Percentiles rank a stretch among this genome's conserved stretches.
Conservation (phyloP, 352 stramenopile species). For the Phytophthora vignae region DNA sequence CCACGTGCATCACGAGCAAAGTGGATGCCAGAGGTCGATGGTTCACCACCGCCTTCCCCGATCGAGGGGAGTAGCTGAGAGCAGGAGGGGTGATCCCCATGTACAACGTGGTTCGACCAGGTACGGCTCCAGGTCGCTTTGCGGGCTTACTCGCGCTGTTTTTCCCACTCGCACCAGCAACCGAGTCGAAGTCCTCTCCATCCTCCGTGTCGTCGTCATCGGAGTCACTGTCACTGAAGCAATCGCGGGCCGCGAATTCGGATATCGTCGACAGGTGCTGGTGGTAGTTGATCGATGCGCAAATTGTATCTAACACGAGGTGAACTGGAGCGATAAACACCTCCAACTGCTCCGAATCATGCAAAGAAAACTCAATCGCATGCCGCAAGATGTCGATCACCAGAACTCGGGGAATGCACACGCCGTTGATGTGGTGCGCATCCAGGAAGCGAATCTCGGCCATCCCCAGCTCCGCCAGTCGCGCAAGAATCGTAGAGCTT, state of each 20-base stretch:
- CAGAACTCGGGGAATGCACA: slow-evolving; percentile 56
- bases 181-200: slow-evolving; percentile 18
- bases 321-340: slow-evolving; percentile 61
- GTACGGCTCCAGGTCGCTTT: slow-evolving; percentile 16
- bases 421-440: slow-evolving; percentile 52
- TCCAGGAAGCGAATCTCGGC: slow-evolving; percentile 76
- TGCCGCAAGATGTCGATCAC: slow-evolving; percentile 68
- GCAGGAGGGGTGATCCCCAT: slow-evolving; percentile 25
- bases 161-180: slow-evolving; percentile 13
- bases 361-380: slow-evolving; percentile 60
- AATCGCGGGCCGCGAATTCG: slow-evolving; percentile 74
- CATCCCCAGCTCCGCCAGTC: slow-evolving; percentile 63
- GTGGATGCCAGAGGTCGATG: slow-evolving; percentile 67
- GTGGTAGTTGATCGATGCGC: slow-evolving; percentile 79
- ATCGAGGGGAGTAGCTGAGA: slow-evolving; percentile 51
- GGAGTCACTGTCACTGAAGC: slow-evolving; percentile 81
- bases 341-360: slow-evolving; percentile 49
- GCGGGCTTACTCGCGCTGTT: slow-evolving; percentile 24
- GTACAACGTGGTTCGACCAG: slow-evolving; percentile 29
- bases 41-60: slow-evolving; percentile 65
- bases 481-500: slow-evolving; percentile 49
- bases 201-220: slow-evolving; percentile 52
- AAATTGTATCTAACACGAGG: slow-evolving; percentile 63
- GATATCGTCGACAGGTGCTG: slow-evolving; percentile 80
- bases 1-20: slow-evolving; percentile 70